Conservation (phyloP, 805 yeast genomes). For the Wickerhamomyces xylosicus region DNA sequence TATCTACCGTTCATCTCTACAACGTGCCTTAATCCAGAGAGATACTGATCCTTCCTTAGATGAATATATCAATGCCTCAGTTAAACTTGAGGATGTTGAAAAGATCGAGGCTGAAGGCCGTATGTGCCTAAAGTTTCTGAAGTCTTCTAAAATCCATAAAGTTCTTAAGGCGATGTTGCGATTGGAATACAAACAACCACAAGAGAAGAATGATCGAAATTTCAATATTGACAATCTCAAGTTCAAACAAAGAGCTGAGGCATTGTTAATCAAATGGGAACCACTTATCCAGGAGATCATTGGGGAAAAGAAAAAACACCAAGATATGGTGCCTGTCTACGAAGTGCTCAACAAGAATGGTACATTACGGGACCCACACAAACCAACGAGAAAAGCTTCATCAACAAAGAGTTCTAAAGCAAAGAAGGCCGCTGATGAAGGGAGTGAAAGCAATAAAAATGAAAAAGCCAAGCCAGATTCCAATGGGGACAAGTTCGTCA, state of each 20-base stretch:
- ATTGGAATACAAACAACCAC: conserved; percentile 29
- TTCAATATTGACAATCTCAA: conserved; percentile 24
- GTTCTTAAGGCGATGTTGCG: conserved; percentile 38
- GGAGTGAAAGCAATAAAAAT: too few species aligned
- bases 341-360: not conserved
- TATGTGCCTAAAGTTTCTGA: conserved; percentile 29
- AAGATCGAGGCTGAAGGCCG: conserved; percentile 23
- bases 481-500: too few species aligned
- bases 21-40: conserved; percentile 37
- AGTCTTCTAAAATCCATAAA: conserved; percentile 38
- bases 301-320: conserved; percentile 17
- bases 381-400: not conserved
- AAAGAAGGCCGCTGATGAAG: too few species aligned
- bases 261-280: conserved; percentile 32
- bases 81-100: conserved; percentile 29
- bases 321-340: not conserved
- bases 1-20: conserved; percentile 35
- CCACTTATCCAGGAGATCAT: conserved; percentile 25
- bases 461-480: too few species aligned
- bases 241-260: conserved; percentile 33
- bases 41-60: conserved; percentile 30
- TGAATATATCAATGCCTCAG: conserved; percentile 15
- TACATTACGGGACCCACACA: not conserved
- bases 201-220: not conserved
- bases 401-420: not conserved